Base-by-base conservation (phyloP, 2,329 filamentous ascomycete species). In the Pestalotiopsis sp. region DNA sequence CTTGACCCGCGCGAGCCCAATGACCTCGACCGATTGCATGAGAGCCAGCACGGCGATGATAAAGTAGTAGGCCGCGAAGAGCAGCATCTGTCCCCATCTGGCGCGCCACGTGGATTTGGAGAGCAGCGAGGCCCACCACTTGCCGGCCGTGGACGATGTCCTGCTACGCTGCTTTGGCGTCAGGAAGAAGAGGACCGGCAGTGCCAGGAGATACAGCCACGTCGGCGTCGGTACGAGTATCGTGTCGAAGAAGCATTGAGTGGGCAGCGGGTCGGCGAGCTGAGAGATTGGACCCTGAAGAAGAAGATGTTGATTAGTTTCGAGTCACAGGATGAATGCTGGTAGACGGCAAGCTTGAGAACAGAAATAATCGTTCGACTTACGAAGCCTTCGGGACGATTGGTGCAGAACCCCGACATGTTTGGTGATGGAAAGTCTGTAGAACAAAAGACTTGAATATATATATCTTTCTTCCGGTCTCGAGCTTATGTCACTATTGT, bases 171-270 rank as follows among this genome's bases (percentile, higher is more conserved):
- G 67, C 59, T 49, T 69, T n/a, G 68, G 69, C 39, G 71, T 66
- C 5, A 70, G 64, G 20, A 74, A 56, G 38, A 69, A 61, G 56
- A 75, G 68, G 6, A 73, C 39, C n/a, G 63, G 31, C 20, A 74
- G 64, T 27, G 62, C 49, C 45, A 66, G 11, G 12, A 67, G 64
- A 20, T 74, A 68, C 56, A 72, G 68, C 73, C 72, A 75, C 6
- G 75, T 71, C 12, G 75, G 75, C 25, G 75, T 67, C 5, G 75
- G 75, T 5, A 69, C 70, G 11, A 77, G 67, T 36, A 75, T 58
- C 13, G 67, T 64, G 68, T 77, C 75, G 69, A 77, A 76, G 67
- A 75, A 75, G 70, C 75, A 77, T 56, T 73, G 74, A 14, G 75
- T 75, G 12, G 74, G 74, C 9, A 76, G 70, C 23, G 71, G 71